Percentiles rank a stretch among this genome's conserved stretches.
phyloP scores from a whole-genome alignment of 2,329 filamentous ascomycete species.

The Cordyceps militaris region DNA sequence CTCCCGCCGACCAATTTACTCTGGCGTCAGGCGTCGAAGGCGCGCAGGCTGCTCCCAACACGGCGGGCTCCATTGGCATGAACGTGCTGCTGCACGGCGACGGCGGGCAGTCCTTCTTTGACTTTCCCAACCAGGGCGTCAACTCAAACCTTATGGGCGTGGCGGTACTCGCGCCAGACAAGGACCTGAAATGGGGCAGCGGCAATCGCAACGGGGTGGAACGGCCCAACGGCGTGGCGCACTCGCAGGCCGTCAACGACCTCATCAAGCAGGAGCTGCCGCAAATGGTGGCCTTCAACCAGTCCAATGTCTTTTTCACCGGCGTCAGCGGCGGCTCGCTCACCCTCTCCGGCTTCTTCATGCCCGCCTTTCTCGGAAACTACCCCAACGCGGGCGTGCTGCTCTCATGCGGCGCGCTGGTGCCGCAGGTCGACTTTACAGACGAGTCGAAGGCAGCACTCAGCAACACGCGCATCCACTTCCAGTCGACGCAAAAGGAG shows the following conservation, averaged over 20 bases:
- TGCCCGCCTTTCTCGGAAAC: conserved; percentile 47
- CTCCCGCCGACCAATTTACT: conserved; percentile 47
- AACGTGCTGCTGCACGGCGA: conserved; percentile 55
- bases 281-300: conserved; percentile 46
- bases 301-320: conserved; percentile 47
- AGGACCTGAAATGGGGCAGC: conserved; percentile 52
- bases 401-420: conserved; percentile 48
- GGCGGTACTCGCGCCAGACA: conserved; percentile 46
- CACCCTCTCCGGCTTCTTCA: conserved; percentile 49
- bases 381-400: conserved; percentile 44
- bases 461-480: conserved; percentile 45
- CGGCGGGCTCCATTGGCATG: conserved; percentile 36
- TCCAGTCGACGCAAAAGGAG: conserved; percentile 48
- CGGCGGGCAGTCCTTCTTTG: conserved; percentile 52
- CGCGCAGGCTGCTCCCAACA: conserved; percentile 25
- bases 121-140: conserved; percentile 49
- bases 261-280: conserved; percentile 43
- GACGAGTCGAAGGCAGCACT: conserved; percentile 33
- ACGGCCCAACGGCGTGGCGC: conserved; percentile 47
- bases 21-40: conserved; percentile 42
- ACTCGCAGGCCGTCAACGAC: conserved; percentile 48
- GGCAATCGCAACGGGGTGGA: conserved; percentile 37
- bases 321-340: conserved; percentile 50
- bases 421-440: conserved; percentile 45
- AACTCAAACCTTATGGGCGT: conserved; percentile 45